Percentiles rank a stretch among this genome's conserved stretches.
phyloP scores from a whole-genome alignment of 306 rosid species.

The Vachellia pachyceras region DNA sequence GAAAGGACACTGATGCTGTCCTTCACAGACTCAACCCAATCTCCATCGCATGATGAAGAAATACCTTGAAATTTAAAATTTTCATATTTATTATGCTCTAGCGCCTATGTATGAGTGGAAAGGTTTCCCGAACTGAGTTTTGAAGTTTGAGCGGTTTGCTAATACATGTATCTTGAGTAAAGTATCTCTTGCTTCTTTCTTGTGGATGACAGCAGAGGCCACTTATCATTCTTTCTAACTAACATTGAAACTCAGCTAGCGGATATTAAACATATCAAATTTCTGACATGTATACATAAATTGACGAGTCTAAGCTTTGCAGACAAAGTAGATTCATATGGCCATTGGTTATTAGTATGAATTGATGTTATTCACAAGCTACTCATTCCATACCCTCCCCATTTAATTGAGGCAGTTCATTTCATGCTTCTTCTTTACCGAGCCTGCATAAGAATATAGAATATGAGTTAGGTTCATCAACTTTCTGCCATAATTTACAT shows the following conservation, averaged over 20 bases:
- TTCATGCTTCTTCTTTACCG: slow-evolving; percentile 62
- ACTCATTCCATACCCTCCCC: slow-evolving; percentile 31
- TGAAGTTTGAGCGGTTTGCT: not conserved
- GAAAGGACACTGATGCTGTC: slow-evolving; percentile 27
- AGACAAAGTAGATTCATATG: slow-evolving; percentile 4
- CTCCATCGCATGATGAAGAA: slow-evolving; percentile 32
- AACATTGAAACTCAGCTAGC: slow-evolving; percentile 15
- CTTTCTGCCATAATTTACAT: not conserved
- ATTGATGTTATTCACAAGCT: slow-evolving; percentile 24
- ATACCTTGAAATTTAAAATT: not conserved
- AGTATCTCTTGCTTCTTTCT: not conserved
- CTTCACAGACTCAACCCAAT: slow-evolving; percentile 29
- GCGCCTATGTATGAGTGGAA: not conserved
- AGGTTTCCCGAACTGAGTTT: not conserved
- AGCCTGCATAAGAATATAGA: slow-evolving; percentile 65
- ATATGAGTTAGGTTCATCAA: slow-evolving; percentile 23
- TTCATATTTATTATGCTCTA: not conserved
- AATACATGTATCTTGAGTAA: not conserved
- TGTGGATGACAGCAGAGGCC: not conserved
- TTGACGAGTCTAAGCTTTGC: not conserved
- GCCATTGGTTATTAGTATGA: slow-evolving; percentile 18
- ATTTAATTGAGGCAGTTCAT: slow-evolving; percentile 54
- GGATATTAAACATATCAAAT: slow-evolving; percentile 27
- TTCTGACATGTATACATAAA: slow-evolving; percentile 15
- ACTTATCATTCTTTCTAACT: slow-evolving; percentile 25